Conservation (phyloP, 2,329 filamentous ascomycete genomes). For the Fonsecaea nubica region DNA sequence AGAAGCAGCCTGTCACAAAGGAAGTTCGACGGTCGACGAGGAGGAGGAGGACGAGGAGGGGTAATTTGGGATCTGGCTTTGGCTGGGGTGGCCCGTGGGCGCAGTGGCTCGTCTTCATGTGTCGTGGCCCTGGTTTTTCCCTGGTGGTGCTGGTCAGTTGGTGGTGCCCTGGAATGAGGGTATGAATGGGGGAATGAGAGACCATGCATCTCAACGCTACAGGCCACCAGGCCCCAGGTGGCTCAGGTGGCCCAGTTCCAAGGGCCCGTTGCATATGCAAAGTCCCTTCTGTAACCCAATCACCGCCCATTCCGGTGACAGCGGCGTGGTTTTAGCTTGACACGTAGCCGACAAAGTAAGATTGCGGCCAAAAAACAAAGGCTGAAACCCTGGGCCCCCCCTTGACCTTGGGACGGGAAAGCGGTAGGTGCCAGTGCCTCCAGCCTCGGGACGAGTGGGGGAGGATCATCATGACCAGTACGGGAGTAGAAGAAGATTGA, state of each 20-base stretch:
- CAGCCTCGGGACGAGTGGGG: constrained; percentile 4
- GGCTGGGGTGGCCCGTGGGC: constrained; percentile 14
- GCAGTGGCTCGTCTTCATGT: constrained; percentile 25
- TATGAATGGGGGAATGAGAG: constrained; percentile 4
- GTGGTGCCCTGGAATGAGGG: too few species aligned
- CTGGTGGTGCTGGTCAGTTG: too few species aligned
- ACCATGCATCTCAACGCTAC: constrained; percentile 32
- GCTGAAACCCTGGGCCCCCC: constrained; percentile 19
- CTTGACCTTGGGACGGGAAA: neutral
- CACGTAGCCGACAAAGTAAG: constrained; percentile 28
- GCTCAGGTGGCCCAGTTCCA: constrained; percentile 14
- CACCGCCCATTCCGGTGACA: neutral
- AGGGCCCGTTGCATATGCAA: constrained; percentile 32
- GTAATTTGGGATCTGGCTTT: constrained; percentile 12
- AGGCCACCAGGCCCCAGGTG: neutral
- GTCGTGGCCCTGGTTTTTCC: constrained; percentile 27
- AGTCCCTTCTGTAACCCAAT: constrained; percentile 34
- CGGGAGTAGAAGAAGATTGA: neutral
- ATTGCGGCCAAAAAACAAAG: constrained; percentile 29
- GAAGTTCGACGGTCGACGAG: constrained; percentile 5
- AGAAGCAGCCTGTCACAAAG: constrained; percentile 27
- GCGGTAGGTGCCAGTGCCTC: neutral
- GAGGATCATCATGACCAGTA: neutral
- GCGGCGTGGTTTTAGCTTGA: constrained; percentile 25
- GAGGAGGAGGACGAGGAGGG: constrained; percentile 21